Percentiles rank a stretch among this genome's conserved stretches.
phyloP scores from a whole-genome alignment of 225 moss, liverwort and hornwort species.

The Antitrichia curtipendula region DNA sequence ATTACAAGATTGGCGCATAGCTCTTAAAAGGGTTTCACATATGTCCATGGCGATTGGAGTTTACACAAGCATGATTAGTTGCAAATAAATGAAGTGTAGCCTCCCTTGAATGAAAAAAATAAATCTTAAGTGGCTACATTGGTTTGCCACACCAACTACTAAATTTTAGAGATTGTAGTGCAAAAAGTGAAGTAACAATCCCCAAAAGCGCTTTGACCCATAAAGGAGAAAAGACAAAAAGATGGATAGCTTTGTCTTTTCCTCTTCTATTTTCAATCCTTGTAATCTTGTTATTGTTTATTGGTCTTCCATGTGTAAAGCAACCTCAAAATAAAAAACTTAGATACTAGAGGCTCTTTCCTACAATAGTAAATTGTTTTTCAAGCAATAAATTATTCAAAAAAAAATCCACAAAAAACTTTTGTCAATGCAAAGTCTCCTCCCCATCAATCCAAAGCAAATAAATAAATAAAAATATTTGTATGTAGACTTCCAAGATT shows the following conservation, averaged over 20 bases:
- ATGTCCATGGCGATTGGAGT: fast-evolving
- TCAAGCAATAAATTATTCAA: neutral
- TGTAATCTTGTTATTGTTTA: neutral
- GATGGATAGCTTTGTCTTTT: neutral
- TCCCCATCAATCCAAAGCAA: neutral
- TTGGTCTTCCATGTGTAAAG: fast-evolving
- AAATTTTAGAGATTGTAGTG: fast-evolving
- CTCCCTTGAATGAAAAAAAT: neutral
- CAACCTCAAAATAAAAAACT: neutral
- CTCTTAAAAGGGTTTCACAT: neutral
- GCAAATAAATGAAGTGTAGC: neutral
- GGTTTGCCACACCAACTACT: neutral
- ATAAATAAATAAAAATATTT: neutral
- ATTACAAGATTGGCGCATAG: neutral
- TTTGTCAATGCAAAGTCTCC: neutral
- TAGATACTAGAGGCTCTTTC: fast-evolving
- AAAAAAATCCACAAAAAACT: no score
- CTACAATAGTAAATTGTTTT: neutral
- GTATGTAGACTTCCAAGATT: neutral
- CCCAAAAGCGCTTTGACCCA: fast-evolving
- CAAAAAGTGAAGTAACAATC: neutral
- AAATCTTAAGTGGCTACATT: neutral
- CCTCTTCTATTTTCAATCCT: no score
- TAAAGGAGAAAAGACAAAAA: neutral
- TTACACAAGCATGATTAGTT: neutral